Conservation (phyloP, 768 basidiomycete genomes). For the Suillus discolor region DNA sequence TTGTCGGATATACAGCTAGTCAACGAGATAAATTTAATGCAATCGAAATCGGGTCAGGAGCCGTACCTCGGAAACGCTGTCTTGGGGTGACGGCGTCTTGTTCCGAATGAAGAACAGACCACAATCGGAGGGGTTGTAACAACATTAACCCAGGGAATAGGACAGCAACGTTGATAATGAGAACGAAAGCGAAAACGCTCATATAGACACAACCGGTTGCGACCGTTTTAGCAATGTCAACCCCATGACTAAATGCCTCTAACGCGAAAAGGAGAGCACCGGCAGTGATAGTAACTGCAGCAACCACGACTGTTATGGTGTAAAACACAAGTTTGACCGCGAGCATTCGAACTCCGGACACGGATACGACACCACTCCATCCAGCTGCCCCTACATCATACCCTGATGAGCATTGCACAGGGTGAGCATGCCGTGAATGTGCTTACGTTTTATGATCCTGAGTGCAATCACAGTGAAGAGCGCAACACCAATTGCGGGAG, state of each 20-base stretch:
- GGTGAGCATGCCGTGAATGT: background rate
- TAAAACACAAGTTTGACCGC: constrained; percentile 66
- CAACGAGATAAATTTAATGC: constrained; percentile 7
- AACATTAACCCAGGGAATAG: constrained; percentile 71
- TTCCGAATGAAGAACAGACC: constrained; percentile 57
- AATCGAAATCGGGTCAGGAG: constrained; percentile 6
- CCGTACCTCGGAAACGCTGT: constrained; percentile 74
- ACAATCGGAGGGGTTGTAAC: constrained; percentile 69
- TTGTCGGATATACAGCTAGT: constrained; percentile 69
- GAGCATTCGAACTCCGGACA: constrained; percentile 61
- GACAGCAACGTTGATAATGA: constrained; percentile 66
- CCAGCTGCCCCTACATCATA: constrained; percentile 48
- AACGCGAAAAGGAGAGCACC: constrained; percentile 73
- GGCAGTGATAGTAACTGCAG: constrained; percentile 64
- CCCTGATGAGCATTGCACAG: background rate
- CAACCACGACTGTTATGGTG: constrained; percentile 52
- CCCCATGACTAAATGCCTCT: constrained; percentile 50
- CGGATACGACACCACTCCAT: constrained; percentile 59
- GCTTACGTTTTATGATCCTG: constrained; percentile 57
- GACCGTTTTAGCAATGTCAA: constrained; percentile 45
- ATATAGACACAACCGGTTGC: constrained; percentile 76
- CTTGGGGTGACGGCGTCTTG: constrained; percentile 70
- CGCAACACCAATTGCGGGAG: constrained; percentile 62
- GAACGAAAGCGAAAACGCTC: constrained; percentile 56
- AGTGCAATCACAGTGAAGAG: constrained; percentile 61